phyloP scores from a whole-genome alignment of 192 early-diverging fungal species.

The Backusella liffmaniae region DNA sequence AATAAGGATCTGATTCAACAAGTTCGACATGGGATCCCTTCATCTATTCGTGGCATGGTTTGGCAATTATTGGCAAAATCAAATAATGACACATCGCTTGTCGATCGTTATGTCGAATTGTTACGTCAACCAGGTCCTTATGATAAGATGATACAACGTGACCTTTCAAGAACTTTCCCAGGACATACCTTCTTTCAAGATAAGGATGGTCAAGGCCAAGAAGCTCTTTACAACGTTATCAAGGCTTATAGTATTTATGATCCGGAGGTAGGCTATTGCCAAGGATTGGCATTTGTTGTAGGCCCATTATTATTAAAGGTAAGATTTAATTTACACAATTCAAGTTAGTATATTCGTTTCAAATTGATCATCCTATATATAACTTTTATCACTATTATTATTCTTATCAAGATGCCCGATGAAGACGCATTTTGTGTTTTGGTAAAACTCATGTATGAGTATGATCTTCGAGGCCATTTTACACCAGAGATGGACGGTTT shows the following conservation, averaged over 20 bases:
- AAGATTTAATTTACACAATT: constrained; percentile 23
- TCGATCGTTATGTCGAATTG: constrained; percentile 70
- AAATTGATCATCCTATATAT: background rate
- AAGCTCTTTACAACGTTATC: constrained; percentile 85
- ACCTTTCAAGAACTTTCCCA: constrained; percentile 93
- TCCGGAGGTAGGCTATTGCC: constrained; percentile 95
- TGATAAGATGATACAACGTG: constrained; percentile 92
- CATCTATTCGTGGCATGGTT: constrained; percentile 86
- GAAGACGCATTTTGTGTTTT: constrained; percentile 95
- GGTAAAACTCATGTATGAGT: constrained; percentile 85
- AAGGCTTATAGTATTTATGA: constrained; percentile 94
- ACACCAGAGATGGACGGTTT: constrained; percentile 91
- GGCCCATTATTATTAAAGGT: constrained; percentile 90
- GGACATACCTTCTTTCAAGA: constrained; percentile 84
- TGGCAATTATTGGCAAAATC: constrained; percentile 90
- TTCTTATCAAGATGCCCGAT: constrained; percentile 80
- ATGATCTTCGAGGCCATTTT: constrained; percentile 88
- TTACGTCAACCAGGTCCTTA: constrained; percentile 60
- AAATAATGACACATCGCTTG: constrained; percentile 66
- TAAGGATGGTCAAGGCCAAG: constrained; percentile 81
- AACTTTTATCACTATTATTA: background rate
- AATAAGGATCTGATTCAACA: constrained; percentile 71
- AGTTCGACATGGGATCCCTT: constrained; percentile 86
- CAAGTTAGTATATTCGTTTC: background rate
- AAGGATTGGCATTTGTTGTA: constrained; percentile 95